Evolutionary conservation across 495 filamentous ascomycete genomes (phyloP), one percentile per base, ranked within the genome.

Genomic region (Xylona heveae): DNA sequence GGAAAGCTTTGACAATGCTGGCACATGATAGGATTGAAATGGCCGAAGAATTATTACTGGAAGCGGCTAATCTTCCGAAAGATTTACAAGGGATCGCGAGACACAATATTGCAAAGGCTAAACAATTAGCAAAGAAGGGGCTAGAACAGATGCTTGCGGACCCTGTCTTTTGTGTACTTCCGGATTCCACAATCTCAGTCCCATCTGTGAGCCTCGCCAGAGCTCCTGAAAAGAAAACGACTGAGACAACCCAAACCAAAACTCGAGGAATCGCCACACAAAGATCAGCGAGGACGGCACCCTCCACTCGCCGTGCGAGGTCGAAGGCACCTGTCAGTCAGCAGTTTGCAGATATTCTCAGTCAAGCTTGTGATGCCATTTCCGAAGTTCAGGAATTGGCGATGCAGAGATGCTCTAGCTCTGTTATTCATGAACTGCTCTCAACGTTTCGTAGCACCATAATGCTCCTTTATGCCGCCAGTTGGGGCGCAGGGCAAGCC

Each of bases 131-230:
- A 33, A 49, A 59, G 4, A 58, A 70, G 49, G 73, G 64, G 33
- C 49, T 75, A 39, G 66, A 71, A 13, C 59, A 71, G 30, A 71
- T 97, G 52, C 60, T 67, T 9, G 57, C 63, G 3, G 81, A 95
- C 53, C 74, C 83, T 6, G 74, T 84, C 1, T 91, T 83, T 48
- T 88, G 78, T 24, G 71, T 84, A 12, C 60, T 97, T 16, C 76
- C 81, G 5, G 88, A 97, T 38, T 95, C 88, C 4, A 91, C 81
- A 3, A 74, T 88, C 20, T 82, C 77, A 0, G 66, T 82, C 37
- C 81, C 82, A 6, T 70, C 78, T 3, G 55, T 82, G 20, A 46
- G 47, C 27, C 30, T 31, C 14, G 35, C 35, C 13, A 42, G 48
- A 19, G 44, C 50, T 25, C 8, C 7, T 8, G 23, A 25, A 7